Evolutionary conservation across 2,329 filamentous ascomycete genomes (phyloP), one percentile per base, ranked within the genome.

Genomic region (Periconia sp.): DNA sequence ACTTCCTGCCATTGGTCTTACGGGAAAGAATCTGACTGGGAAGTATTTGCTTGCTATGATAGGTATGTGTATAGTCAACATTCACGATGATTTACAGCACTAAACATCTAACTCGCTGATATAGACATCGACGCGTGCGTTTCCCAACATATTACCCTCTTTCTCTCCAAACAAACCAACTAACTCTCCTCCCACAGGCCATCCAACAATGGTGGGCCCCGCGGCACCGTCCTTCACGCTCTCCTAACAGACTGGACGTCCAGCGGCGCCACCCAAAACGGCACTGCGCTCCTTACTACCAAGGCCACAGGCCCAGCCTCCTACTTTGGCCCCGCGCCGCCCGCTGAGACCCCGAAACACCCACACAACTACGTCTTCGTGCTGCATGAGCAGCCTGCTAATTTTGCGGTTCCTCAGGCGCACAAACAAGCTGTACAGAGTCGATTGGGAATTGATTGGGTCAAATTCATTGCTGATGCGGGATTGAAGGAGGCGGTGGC

Each of bases 301-400:
- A 65, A 55, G 47, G 63, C 65, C n/a, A 69, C 64, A 2, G 55
- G 52, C 0, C 66, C 67, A 1, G 57, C 64, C 1, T 65, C 64
- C 11, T 71, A 71, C 58, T 65, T 70, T 18, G 67, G 66, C 9
- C 68, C 68, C 45, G 61, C 65, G 8, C 68, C 68, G 7, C 66
- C 66, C 1, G 64, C 66, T 13, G 67, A 69, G 41, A 58, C 52
- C 2, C 65, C 68, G 2, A 51, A 63, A 14, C 57, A 63, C 48
- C 67, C 68, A 10, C 68, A 71, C 51, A 64, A 66, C 50, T 71
- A 71, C 55, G 54, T 71, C 3, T 67, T 70, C 43, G 20, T 71
- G 43, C 50, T 71, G 50, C 67, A 69, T 41, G 56, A 59, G 44
- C 68, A 71, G 53, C 67, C 68, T 0, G 65, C 45, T 9, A 63